Conservation (phyloP, 352 stramenopile species). For the Phytophthora chlamydospora region DNA sequence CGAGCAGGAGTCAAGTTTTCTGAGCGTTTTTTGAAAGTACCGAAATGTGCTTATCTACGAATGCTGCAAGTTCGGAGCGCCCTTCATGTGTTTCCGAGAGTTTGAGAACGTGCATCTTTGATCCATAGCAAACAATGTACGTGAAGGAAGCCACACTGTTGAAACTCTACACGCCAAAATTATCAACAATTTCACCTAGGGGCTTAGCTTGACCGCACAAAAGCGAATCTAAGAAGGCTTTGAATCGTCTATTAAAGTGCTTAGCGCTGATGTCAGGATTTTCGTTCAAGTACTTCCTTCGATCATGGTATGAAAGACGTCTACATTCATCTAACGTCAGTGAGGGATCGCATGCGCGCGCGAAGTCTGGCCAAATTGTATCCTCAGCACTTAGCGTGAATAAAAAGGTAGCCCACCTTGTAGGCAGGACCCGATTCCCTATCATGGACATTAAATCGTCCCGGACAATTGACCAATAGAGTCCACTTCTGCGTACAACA, state of each 20-base stretch:
- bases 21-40: too few relatives aligned
- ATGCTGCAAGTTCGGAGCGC: too few relatives aligned
- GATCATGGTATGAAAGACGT: not conserved
- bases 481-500: slow-evolving; percentile 11
- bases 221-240: slow-evolving; percentile 15
- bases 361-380: slow-evolving; percentile 30
- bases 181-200: too few relatives aligned
- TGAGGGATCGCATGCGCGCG: slow-evolving; percentile 15
- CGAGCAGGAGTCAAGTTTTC: too few relatives aligned
- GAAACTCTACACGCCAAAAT: too few relatives aligned
- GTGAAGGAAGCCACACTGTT: too few relatives aligned
- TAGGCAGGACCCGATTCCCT: slow-evolving; percentile 14
- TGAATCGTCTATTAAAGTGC: slow-evolving; percentile 27
- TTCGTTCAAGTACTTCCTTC: slow-evolving; percentile 16
- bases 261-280: slow-evolving; percentile 24
- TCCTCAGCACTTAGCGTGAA: slow-evolving; percentile 20
- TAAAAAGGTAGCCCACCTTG: slow-evolving; percentile 18
- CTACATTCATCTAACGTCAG: slow-evolving; percentile 3
- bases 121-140: too few relatives aligned
- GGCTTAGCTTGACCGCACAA: too few relatives aligned
- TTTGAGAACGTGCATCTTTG: too few relatives aligned
- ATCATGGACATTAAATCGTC: slow-evolving; percentile 26
- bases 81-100: too few relatives aligned
- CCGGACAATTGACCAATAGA: slow-evolving; percentile 22
- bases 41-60: too few relatives aligned